Evolutionary conservation across 257 asterid genomes (phyloP), one percentile per base, ranked within the genome.

Genomic region (Jaltomata sinuosa): DNA sequence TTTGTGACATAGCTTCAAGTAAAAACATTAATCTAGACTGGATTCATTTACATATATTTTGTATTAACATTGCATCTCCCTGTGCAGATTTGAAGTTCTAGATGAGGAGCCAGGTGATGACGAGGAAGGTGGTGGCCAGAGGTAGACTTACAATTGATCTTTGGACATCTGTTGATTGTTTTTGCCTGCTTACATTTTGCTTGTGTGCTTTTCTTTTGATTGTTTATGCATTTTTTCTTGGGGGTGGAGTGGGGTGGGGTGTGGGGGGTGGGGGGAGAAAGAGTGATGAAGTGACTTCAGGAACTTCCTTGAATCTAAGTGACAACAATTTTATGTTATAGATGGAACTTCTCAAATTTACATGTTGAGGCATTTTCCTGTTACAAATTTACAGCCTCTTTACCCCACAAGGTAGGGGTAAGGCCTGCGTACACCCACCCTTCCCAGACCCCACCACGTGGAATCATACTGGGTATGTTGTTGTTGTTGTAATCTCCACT

Each of bases 41-140:
- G 11, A 25, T 45, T 55, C 80, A 1, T 16, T 83, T 27, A 49
- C 38, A 40, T 69, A 38, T 15, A 45, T 27, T 6, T 64, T 79
- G 49, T 18, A 54, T 79, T 34, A 53, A 53, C 45, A 3, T 54
- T 50, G 54, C 25, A 55, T 84, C 47, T 79, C 32, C 45, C 67
- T 38, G 38, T 79, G 88, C 87, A 97, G 99, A 85, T 93, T 97
- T 79, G 99, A 97, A 88, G 99, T 97, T 65, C 86, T 97, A 83
- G 99, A 97, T 65, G 99, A 97, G 89, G 99, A 97, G 78, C 98
- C 99, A 7, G 98, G 98, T 45, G 99, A 97, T 76, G 99, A 97
- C 47, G 99, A 97, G 93, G 99, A 97, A 86, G 91, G 97, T 85
- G 91, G 93, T 21, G 97, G 92, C 77, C 99, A 93, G 87, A 97